A percentile compares a stretch with the other conserved stretches of the same genome.
Evolutionary conservation across 2,329 filamentous ascomycete genomes (phyloP).

Genomic region (Aspergillus brasiliensis): DNA sequence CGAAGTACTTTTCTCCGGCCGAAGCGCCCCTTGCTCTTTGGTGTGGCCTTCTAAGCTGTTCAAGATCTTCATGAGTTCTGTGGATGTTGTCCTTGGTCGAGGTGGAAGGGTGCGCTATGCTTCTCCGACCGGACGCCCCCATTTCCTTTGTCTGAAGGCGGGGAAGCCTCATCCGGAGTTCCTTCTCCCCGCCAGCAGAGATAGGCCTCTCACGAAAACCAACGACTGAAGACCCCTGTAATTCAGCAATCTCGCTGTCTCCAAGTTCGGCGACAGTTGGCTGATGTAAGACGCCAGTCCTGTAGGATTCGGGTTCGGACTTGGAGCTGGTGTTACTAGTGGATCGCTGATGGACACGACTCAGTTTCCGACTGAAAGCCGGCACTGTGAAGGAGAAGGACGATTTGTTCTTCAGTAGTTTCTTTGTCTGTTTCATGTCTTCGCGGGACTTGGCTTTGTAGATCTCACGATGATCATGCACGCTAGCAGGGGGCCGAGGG

Average conservation of each 20-base stretch:
- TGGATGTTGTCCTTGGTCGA: not conserved
- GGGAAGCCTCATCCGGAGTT: slow-evolving; percentile 26
- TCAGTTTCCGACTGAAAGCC: slow-evolving; percentile 19
- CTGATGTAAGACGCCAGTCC: not conserved
- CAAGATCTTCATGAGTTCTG: slow-evolving; percentile 1
- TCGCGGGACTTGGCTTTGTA: slow-evolving; percentile 12
- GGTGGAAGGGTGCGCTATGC: not conserved
- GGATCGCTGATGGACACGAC: slow-evolving; percentile 20
- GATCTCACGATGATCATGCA: slow-evolving; percentile 17
- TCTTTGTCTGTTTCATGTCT: slow-evolving; percentile 18
- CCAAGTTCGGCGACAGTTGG: not conserved
- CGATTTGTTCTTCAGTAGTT: slow-evolving; percentile 16
- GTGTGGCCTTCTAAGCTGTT: not conserved
- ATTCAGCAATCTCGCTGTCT: slow-evolving; percentile 14
- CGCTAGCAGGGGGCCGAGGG: slow-evolving; percentile 30
- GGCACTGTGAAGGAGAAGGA: slow-evolving; percentile 24
- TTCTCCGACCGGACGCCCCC: not conserved
- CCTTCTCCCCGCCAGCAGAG: slow-evolving; percentile 25
- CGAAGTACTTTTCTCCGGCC: slow-evolving; percentile 29
- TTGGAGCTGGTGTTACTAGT: slow-evolving; percentile 21
- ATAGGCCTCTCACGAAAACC: slow-evolving; percentile 18
- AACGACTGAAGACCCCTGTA: slow-evolving; percentile 15
- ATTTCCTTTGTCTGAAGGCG: slow-evolving; percentile 28
- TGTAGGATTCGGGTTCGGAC: slow-evolving; percentile 12
- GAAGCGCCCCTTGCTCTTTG: slow-evolving; percentile 1